Evolutionary conservation across 2,329 filamentous ascomycete species (phyloP), one percentile per base, ranked within the genome.

Genomic region (Sclerotinia glacialis): DNA sequence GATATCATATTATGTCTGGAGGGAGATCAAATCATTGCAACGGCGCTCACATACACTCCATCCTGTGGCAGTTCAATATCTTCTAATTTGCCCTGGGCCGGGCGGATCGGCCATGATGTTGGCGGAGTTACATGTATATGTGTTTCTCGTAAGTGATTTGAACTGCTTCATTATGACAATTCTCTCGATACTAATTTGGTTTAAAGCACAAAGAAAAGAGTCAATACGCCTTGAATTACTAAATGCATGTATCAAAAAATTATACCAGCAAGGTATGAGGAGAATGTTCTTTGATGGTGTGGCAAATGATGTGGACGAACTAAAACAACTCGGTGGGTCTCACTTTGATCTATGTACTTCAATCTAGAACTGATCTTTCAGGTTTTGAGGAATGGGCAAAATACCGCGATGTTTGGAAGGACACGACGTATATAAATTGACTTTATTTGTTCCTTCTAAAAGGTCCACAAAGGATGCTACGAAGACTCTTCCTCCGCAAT

Each of bases 51-150:
- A 7, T 88, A 86, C 70, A 78, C 79, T 16, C 80, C 81, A 12
- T 77, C 76, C 54, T 78, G 79, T 42, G 81, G 79, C 4, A 83
- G 80, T 58, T 79, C 79, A 1, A 78, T 80, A 23, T 78, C 80
- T 12, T 77, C 78, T 7, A 84, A 87, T 70, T 75, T 87, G 12
- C 85, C 85, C 1, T 88, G 85, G 85, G 80, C 84, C 8, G 76
- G 77, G 52, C 78, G 76, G 2, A 80, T 86, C 66, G 82, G 80
- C 14, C 74, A 76, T 53, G 79, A 83, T 67, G 81, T 85, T 52
- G 85, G 85, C 55, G 85, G 85, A 34, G 81, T 86, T 46, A 82
- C 84, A n/a, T 88, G 85, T 74, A 83, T 87, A 63, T 87, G 83
- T 75, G 82, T 87, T 69, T 77, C 79, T 73, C 82, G 85, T 85